phyloP scores from a whole-genome alignment of 2,329 filamentous ascomycete species.

The Colletotrichum tofieldiae region DNA sequence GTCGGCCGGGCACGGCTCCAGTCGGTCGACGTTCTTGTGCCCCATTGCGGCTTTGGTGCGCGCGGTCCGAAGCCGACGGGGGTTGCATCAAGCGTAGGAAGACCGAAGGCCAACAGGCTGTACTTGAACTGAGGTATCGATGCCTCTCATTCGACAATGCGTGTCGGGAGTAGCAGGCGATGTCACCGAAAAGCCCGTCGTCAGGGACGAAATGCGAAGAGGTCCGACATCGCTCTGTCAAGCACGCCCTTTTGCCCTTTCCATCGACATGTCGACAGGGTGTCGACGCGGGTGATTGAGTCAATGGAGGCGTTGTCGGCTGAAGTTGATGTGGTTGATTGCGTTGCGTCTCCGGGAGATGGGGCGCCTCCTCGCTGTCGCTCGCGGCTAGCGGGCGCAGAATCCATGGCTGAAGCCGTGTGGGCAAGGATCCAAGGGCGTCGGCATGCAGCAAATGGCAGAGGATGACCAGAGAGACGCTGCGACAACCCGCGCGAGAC shows the following conservation, averaged over 20 bases:
- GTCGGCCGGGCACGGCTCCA: slow-evolving; percentile 42
- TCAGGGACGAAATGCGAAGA: background rate
- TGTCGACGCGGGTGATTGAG: background rate
- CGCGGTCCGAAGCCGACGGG: slow-evolving; percentile 35
- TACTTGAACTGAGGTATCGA: background rate
- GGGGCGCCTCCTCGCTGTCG: background rate
- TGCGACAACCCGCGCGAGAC: background rate
- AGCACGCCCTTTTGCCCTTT: slow-evolving; percentile 34
- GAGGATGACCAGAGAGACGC: background rate
- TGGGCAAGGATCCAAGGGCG: background rate
- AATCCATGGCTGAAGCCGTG: background rate
- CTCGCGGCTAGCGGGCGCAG: background rate
- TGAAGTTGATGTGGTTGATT: background rate
- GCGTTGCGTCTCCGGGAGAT: background rate
- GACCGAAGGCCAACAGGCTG: background rate
- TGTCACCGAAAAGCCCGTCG: background rate
- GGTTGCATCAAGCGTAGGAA: background rate
- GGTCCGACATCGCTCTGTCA: slow-evolving; percentile 26
- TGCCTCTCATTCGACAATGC: slow-evolving; percentile 7
- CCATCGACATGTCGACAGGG: slow-evolving; percentile 26
- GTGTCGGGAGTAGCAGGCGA: background rate
- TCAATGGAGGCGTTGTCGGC: slow-evolving; percentile 9
- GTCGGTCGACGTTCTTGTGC: slow-evolving; percentile 39
- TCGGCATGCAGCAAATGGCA: too few relatives aligned
- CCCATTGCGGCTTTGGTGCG: slow-evolving; percentile 42